Base-by-base conservation (phyloP, 352 stramenopile species). In the Phytophthora citrophthora region DNA sequence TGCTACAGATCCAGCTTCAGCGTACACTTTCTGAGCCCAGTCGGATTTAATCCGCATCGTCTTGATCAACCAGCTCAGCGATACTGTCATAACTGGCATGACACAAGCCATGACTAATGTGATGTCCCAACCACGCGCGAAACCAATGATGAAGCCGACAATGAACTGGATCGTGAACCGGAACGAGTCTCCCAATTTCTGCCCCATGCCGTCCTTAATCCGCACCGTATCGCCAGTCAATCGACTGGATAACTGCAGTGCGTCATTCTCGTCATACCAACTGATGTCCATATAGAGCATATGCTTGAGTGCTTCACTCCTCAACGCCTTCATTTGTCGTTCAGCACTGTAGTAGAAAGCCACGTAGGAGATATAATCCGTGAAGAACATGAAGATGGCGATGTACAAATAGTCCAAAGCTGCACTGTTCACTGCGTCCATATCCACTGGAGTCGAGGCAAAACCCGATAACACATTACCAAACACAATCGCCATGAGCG, bases 121-220 rank as follows among this genome's bases (percentile, higher is more conserved):
- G 16, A 87, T 64, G 50, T 85, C 70, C 74, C 74, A 84, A 0
- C 75, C 75, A 13, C 64, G 64, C 0, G 20, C 51, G 29, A 87
- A 70, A 24, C 75, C 75, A 46, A 87, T 81, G 44, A 65, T 38
- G 11, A 78, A 78, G 0, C 77, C 77, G 1, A 69, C 61, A 5
- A 79, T 36, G 32, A 76, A 78, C 47, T 77, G 65, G 2, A 54
- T 34, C 1, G 18, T 45, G 31, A 64, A 85, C 26, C 66, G 64
- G 53, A 80, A 38, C 11, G 57, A 62, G 50, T 85, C 73, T 38
- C 74, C 54, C 13, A 85, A 59, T 44, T 85, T 82, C 36, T 74
- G 44, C 5, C 74, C 74, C 74, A 81, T 81, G 27, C 64, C 76
- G 48, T 84, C 69, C 40, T 81, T 81, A 38, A 84, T 81, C 44